Base-by-base conservation (phyloP, 2,329 filamentous ascomycete species). In the Fusarium sp. region DNA sequence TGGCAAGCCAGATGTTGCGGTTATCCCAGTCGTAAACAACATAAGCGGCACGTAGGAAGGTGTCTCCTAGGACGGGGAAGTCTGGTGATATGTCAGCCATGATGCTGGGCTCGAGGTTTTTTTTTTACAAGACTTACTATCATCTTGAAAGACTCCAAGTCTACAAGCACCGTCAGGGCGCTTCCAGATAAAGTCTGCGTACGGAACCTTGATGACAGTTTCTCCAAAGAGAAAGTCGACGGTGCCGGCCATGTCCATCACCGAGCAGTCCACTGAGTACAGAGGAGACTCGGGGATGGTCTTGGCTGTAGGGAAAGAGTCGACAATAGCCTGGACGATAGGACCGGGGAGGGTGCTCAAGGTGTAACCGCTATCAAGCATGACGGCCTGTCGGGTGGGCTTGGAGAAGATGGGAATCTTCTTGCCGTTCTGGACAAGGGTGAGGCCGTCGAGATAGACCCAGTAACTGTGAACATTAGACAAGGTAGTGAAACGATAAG, bases 341-440 rank as follows among this genome's bases (percentile, higher is more conserved):
- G 84, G 78, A 66, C 89, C 83, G 3, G 93, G 93, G 3, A 95
- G 86, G 70, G 92, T 90, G 80, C 89, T 92, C 64, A 93, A 83
- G 42, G 90, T 92, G 71, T 90, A 92, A 63, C 93, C 93, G 18
- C 90, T 91, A 81, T 93, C 91, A 31, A 93, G 86, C 33, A 92
- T 86, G n/a, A 89, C 88, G 27, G 86, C 80, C 40, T 86, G 79
- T 54, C 77, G 77, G 47, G 80, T 81, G 60, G 76, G 69, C 64
- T 81, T 71, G 62, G 79, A 73, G 58, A 91, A 86, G 33, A 89
- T 86, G 31, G 85, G 81, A 16, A 85, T 74, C 16, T 85, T 81
- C 45, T 79, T 80, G 42, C 82, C 80, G 35, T 75, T 73, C 40
- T 78, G 80, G 66, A 76, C 82, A 63, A 83, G 65, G 64, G 77